phyloP scores from a whole-genome alignment of 441 rosid genomes.

The Breynia disticha region DNA sequence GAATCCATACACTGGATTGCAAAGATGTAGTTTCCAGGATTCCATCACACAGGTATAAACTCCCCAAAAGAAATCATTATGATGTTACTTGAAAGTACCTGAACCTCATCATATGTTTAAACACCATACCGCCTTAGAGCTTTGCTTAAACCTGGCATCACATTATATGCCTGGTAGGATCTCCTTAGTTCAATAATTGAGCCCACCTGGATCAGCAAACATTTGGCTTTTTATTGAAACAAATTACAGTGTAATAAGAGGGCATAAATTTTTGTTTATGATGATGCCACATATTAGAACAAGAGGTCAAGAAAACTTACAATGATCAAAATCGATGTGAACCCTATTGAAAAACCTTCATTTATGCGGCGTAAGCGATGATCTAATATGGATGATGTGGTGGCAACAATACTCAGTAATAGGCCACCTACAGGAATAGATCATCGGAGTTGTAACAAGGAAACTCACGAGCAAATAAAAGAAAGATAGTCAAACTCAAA shows the following conservation, averaged over 20 bases:
- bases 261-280: no score
- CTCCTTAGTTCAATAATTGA: conserved; percentile 91
- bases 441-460: not conserved
- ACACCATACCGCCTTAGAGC: conserved; percentile 72
- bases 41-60: not conserved
- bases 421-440: conserved; percentile 54
- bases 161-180: conserved; percentile 92
- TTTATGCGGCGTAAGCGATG: conserved; percentile 71
- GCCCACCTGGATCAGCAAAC: conserved; percentile 52
- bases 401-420: conserved; percentile 74
- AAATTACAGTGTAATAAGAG: no score
- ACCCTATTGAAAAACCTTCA: conserved; percentile 80
- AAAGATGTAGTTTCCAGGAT: no score
- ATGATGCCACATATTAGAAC: not conserved
- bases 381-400: conserved; percentile 72
- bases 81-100: no score
- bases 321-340: conserved; percentile 80
- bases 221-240: not conserved
- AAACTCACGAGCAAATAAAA: no score
- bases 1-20: no score
- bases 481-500: no score
- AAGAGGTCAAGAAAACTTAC: conserved; percentile 29
- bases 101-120: conserved; percentile 21
- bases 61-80: no score
- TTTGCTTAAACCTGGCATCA: conserved; percentile 93